phyloP scores from a whole-genome alignment of 1,139 yeast genomes.

The Geotrichum restrictum region DNA sequence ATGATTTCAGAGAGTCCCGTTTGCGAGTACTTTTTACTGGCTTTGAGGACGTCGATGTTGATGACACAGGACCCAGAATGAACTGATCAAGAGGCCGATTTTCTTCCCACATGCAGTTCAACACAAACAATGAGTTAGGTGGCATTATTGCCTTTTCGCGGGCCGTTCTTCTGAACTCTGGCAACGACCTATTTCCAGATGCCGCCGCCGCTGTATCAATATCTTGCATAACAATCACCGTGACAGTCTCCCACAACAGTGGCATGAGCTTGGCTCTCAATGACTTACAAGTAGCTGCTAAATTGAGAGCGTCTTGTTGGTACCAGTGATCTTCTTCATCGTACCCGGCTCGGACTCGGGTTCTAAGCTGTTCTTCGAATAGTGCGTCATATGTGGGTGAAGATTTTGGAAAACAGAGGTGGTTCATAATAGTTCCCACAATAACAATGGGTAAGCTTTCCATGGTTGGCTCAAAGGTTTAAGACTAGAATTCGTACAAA shows the following conservation, averaged over 20 bases:
- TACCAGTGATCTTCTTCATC: slow-evolving; percentile 1
- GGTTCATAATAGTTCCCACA: not conserved
- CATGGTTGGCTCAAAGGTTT: no score
- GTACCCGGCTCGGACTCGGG: not conserved
- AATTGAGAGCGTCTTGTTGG: slow-evolving; percentile 4
- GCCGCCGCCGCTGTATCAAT: no score
- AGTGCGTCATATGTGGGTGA: not conserved
- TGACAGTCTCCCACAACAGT: not conserved
- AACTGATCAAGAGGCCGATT: not conserved
- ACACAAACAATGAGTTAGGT: not conserved
- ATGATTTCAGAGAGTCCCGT: not conserved
- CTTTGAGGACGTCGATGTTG: no score
- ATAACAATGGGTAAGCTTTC: not conserved
- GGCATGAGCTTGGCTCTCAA: slow-evolving; percentile 1
- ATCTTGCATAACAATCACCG: not conserved
- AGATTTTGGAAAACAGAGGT: not conserved
- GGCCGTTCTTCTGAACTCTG: not conserved
- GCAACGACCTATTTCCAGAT: not conserved
- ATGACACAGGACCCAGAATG: not conserved
- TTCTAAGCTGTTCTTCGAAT: not conserved
- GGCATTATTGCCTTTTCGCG: not conserved
- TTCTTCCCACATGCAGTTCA: slow-evolving; percentile 6
- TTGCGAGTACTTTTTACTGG: not conserved
- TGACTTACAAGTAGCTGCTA: not conserved
- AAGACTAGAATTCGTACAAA: no score